Evolutionary conservation across 305 asterid species (phyloP).

Genomic region (Fraxinus ornus): DNA sequence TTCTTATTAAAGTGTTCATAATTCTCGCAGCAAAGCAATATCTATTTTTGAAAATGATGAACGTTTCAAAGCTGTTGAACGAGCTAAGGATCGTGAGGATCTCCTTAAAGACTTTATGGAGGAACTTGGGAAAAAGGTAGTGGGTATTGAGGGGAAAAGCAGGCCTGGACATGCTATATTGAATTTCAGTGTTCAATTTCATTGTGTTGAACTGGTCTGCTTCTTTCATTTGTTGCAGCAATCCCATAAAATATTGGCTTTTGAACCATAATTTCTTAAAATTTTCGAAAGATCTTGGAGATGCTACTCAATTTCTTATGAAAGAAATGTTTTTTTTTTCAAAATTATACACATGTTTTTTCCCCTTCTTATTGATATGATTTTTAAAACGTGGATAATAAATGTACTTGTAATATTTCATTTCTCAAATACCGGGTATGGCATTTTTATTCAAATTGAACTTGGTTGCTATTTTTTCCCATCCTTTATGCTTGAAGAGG

Average conservation of each 20-base stretch:
- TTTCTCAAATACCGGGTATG: neutral
- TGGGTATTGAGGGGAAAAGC: constrained; percentile 1
- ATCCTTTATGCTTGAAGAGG: neutral
- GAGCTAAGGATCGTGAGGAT: constrained; percentile 82
- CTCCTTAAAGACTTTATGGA: constrained; percentile 67
- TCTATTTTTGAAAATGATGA: constrained; percentile 75
- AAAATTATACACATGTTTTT: neutral
- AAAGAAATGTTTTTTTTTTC: neutral
- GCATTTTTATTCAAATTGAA: neutral
- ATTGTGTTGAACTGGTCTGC: neutral
- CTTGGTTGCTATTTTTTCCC: neutral
- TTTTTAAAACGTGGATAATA: neutral
- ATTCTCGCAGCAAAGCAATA: constrained; percentile 64
- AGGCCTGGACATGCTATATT: neutral
- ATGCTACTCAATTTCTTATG: neutral
- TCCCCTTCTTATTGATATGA: neutral
- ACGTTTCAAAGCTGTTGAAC: constrained; percentile 82
- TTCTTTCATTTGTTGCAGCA: neutral
- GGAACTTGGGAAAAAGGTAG: constrained; percentile 81
- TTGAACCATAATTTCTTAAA: neutral
- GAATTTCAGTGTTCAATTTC: neutral
- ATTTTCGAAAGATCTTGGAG: neutral
- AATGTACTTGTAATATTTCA: neutral
- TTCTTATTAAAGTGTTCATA: constrained; percentile 21
- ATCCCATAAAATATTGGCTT: neutral